Conservation (phyloP, 371 early-diverging fungal genomes). For the Mucor ambiguus region DNA sequence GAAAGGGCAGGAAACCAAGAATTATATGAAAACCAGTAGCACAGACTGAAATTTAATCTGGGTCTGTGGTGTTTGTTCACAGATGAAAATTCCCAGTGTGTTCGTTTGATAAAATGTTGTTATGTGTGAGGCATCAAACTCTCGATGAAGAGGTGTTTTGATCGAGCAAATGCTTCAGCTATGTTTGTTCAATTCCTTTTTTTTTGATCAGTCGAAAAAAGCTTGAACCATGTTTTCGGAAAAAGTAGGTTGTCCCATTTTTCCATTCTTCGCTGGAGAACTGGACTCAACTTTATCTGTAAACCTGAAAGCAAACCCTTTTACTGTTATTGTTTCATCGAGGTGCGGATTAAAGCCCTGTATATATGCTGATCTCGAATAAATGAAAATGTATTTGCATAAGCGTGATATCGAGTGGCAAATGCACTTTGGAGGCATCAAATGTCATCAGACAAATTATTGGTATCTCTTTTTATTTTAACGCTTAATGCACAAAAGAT, state of each 20-base stretch:
- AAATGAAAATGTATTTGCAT: not conserved
- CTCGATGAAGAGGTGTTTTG: not conserved
- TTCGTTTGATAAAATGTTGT: not conserved
- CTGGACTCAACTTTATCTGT: not conserved
- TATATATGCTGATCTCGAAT: not conserved
- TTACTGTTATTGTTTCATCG: not conserved
- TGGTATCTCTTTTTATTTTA: not conserved
- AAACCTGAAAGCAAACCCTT: not conserved
- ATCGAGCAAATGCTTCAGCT: not conserved
- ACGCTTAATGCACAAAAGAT: not conserved
- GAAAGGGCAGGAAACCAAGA: slow-evolving; percentile 2
- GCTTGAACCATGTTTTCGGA: not conserved
- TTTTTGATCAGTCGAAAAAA: not conserved
- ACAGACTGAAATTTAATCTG: slow-evolving; percentile 6
- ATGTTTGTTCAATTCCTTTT: not conserved
- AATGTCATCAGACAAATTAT: not conserved
- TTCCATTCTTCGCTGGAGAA: not conserved
- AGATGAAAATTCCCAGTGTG: not conserved
- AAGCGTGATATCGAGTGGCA: not conserved
- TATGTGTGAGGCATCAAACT: not conserved
- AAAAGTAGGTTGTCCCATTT: not conserved
- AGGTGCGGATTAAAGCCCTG: not conserved
- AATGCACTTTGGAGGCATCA: not conserved
- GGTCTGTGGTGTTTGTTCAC: not conserved
- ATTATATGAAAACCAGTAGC: not conserved